phyloP scores from a whole-genome alignment of 2,329 filamentous ascomycete genomes.

The Tolypocladium sp. region DNA sequence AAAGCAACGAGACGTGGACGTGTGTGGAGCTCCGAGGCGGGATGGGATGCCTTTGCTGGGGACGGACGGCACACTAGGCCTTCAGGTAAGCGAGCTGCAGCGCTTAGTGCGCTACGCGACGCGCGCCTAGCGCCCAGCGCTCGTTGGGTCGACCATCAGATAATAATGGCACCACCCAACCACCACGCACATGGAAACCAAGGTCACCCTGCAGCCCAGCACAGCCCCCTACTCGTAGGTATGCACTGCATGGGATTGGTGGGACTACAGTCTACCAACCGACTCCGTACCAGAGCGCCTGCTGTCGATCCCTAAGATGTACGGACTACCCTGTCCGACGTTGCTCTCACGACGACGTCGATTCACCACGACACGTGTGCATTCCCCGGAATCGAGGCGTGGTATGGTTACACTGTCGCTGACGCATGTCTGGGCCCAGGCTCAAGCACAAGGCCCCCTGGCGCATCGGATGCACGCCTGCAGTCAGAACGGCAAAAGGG shows the following conservation, averaged over 20 bases:
- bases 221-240: background rate
- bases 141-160: background rate
- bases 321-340: background rate
- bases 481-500: background rate
- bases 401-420: background rate
- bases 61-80: background rate
- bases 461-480: background rate
- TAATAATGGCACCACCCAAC: background rate
- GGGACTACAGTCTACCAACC: background rate
- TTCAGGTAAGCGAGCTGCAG: background rate
- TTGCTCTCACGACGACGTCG: background rate
- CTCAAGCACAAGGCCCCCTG: background rate
- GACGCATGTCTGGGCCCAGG: background rate
- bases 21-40: background rate
- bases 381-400: background rate
- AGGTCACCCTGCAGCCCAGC: background rate
- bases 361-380: background rate
- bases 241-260: background rate
- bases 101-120: conserved; percentile 4
- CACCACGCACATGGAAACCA: background rate
- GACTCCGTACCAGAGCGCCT: background rate
- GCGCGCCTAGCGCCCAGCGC: background rate
- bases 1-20: background rate
- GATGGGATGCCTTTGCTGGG: background rate
- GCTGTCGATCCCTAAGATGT: background rate